Evolutionary conservation across 345 rosid species (phyloP), one percentile per base, ranked within the genome.

Genomic region (Citrus mangshanensis): DNA sequence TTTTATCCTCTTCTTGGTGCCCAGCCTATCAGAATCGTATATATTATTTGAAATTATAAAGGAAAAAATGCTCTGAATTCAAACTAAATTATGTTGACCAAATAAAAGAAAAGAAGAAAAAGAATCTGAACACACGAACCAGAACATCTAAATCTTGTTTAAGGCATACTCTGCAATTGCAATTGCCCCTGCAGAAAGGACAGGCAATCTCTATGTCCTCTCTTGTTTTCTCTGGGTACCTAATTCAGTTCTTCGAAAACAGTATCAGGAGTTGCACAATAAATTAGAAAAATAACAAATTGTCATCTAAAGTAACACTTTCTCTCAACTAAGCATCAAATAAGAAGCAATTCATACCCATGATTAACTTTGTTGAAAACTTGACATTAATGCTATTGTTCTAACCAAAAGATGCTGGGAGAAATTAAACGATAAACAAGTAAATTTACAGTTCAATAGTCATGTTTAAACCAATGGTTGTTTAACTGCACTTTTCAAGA

Each of bases 161-260:
- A 68, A 89, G 86, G 88, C 92, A 89, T 46, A 74, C 35, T 80
- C 88, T 85, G 82, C 90, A 89, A 83, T 89, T 89, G 74, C 92
- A 89, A 80, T 84, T 79, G 76, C 87, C 84, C 24, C 74, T 77
- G 71, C 92, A 89, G 80, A 87, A 89, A 25, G 92, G 92, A 72
- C 92, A 89, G n/a, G 86, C 86, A 70, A 68, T 69, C 72, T 64
- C 85, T 59, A 87, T 14, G 24, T 87, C 88, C 63, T 87, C 84
- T 60, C 73, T 82, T 78, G 83, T 82, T 84, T 80, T 84, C 72
- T 72, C 83, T 0, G 92, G 88, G 75, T 89, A 89, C 92, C 92
- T 89, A 77, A 55, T 68, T 70, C 72, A 77, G 66, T 56, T 81
- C 69, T 75, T 75, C 68, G 54, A 76, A 70, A 68, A 22, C 72